Percentiles rank a stretch among this genome's conserved stretches.
Conservation (phyloP, 768 basidiomycete species). For the Pisolithus orientalis region DNA sequence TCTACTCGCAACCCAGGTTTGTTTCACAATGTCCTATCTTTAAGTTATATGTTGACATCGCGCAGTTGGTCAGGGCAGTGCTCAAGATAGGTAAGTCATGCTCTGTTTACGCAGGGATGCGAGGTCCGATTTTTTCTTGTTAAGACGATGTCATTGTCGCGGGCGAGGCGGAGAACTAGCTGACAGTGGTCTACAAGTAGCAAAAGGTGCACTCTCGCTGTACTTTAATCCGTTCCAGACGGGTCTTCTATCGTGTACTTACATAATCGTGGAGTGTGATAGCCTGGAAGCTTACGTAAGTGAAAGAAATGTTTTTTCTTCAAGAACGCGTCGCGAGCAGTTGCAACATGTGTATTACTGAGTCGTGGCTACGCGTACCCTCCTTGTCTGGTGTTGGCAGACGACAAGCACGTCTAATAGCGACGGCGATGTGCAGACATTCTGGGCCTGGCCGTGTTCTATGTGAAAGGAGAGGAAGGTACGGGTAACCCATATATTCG, state of each 20-base stretch:
- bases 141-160: conserved; percentile 75
- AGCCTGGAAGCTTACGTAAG: too few species aligned
- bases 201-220: neutral
- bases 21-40: conserved; percentile 9
- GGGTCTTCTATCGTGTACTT: too few species aligned
- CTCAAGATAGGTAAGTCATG: conserved; percentile 70
- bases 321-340: too few species aligned
- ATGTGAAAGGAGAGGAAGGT: too few species aligned
- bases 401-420: too few species aligned
- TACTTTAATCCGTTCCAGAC: neutral
- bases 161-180: conserved; percentile 64
- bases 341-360: too few species aligned
- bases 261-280: too few species aligned
- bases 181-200: neutral
- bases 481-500: neutral
- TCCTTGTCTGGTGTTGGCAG: too few species aligned
- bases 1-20: conserved; percentile 89
- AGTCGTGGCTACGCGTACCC: too few species aligned
- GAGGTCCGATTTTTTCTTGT: conserved; percentile 3
- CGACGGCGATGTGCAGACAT: too few species aligned
- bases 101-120: neutral
- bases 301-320: too few species aligned
- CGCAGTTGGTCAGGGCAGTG: conserved; percentile 74
- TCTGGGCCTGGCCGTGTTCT: too few species aligned
- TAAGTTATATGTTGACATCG: neutral